Evolutionary conservation across 1,284 basidiomycete genomes (phyloP).

Genomic region (Inonotus hispidus): DNA sequence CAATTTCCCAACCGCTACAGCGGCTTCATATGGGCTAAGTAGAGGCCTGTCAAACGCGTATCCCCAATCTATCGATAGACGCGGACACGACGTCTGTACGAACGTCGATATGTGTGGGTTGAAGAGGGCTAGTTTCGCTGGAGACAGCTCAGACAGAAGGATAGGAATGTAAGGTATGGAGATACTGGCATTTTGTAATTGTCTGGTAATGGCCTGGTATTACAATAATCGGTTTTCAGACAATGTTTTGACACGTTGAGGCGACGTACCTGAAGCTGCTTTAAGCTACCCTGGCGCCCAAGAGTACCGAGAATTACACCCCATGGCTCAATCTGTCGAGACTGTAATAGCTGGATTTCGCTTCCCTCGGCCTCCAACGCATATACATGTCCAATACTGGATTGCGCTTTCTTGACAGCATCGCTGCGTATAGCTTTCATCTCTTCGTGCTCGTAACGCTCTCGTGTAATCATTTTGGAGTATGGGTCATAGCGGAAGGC

Average conservation of each 20-base stretch:
- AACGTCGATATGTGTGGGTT: slow-evolving; percentile 79
- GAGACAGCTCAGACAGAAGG: slow-evolving; percentile 92
- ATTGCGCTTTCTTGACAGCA: slow-evolving; percentile 71
- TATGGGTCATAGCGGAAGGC: slow-evolving; percentile 99
- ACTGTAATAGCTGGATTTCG: not conserved
- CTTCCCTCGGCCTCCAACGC: not conserved
- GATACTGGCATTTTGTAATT: slow-evolving; percentile 46
- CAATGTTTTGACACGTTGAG: not conserved
- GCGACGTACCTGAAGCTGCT: slow-evolving; percentile 67
- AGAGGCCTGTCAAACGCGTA: slow-evolving; percentile 90
- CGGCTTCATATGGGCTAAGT: slow-evolving; percentile 91
- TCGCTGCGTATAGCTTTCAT: slow-evolving; percentile 78
- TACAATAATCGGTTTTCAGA: slow-evolving; percentile 2
- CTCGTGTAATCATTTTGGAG: slow-evolving; percentile 93
- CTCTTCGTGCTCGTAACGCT: slow-evolving; percentile 85
- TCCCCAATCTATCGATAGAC: slow-evolving; percentile 97
- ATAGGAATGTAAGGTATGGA: slow-evolving; percentile 82
- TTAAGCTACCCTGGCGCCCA: slow-evolving; percentile 90
- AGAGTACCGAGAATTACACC: slow-evolving; percentile 95
- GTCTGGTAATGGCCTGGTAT: slow-evolving; percentile 70
- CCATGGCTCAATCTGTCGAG: slow-evolving; percentile 60
- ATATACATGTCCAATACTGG: slow-evolving; percentile 42
- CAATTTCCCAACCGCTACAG: slow-evolving; percentile 76
- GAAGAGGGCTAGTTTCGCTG: slow-evolving; percentile 87
- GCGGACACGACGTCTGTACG: slow-evolving; percentile 93